Conservation (phyloP, 1,139 yeast genomes). For the Lodderomyces orthopsilosis region DNA sequence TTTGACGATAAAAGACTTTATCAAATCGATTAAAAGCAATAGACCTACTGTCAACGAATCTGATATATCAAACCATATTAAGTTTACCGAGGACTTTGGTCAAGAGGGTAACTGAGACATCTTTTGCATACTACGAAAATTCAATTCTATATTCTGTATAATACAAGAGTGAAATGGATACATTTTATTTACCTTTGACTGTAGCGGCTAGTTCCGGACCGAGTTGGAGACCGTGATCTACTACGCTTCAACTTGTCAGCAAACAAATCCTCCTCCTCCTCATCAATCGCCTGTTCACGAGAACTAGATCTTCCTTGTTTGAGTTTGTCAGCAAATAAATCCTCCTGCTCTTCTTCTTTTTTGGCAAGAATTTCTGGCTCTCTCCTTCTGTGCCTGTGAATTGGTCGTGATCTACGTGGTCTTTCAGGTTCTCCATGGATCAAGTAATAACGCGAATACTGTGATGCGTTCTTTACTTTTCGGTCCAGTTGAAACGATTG, state of each 20-base stretch:
- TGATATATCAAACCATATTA: slow-evolving; percentile 79
- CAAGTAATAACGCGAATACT: slow-evolving; percentile 63
- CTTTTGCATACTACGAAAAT: not conserved
- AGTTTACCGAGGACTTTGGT: slow-evolving; percentile 92
- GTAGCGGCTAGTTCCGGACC: slow-evolving; percentile 9
- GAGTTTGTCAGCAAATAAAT: slow-evolving; percentile 15
- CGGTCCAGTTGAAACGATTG: slow-evolving; percentile 54
- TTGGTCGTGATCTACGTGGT: slow-evolving; percentile 7
- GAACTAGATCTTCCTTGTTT: slow-evolving; percentile 9
- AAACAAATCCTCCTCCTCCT: slow-evolving; percentile 19
- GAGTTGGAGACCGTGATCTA: slow-evolving; percentile 20
- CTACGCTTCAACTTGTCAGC: slow-evolving; percentile 12
- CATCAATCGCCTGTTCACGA: slow-evolving; percentile 19
- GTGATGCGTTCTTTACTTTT: slow-evolving; percentile 58
- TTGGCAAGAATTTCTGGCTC: slow-evolving; percentile 10
- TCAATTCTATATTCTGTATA: slow-evolving; percentile 1
- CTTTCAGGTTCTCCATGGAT: slow-evolving; percentile 74
- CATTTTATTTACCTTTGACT: slow-evolving; percentile 11
- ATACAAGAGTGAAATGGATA: not conserved
- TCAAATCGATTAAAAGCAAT: slow-evolving; percentile 86
- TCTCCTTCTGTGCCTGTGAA: slow-evolving; percentile 10
- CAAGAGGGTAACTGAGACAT: slow-evolving; percentile 77
- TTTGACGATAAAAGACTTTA: slow-evolving; percentile 84
- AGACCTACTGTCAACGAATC: slow-evolving; percentile 91
- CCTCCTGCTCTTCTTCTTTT: slow-evolving; percentile 18